These are phyloP conservation scores for Euryodendron excelsum DNA, from an alignment of 148 eudicot genomes.

Conservation along the genomic window DNA sequence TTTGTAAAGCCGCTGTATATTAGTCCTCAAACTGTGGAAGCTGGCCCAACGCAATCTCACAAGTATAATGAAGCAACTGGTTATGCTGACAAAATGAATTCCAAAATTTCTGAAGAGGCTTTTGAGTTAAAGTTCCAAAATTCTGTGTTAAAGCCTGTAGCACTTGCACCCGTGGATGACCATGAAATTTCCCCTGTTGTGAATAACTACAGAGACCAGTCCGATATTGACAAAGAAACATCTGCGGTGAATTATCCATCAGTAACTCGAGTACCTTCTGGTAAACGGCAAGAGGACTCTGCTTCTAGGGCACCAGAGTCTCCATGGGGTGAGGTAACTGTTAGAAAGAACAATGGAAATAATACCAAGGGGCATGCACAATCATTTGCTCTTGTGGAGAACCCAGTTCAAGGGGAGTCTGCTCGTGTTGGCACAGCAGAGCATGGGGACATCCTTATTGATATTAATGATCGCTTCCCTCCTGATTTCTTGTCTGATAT, in stretches of 20 bases:
- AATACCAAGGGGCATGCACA: neutral
- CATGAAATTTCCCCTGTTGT: constrained; percentile 16
- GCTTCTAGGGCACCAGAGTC: constrained; percentile 24
- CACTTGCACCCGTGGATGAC: constrained; percentile 13
- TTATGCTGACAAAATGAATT: constrained; percentile 11
- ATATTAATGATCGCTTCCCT: constrained; percentile 62
- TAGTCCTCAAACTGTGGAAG: constrained; percentile 22
- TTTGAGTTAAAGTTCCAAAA: constrained; percentile 11
- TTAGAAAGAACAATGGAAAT: constrained; percentile 19
- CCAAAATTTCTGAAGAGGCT: constrained; percentile 5
- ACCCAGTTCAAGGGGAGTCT: constrained; percentile 1
- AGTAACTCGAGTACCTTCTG: constrained; percentile 21
- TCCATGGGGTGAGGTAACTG: constrained; percentile 21
- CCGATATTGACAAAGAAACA: constrained; percentile 11
- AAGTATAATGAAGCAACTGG: constrained; percentile 3
- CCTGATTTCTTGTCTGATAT: constrained; percentile 58
- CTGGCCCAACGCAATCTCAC: constrained; percentile 3
- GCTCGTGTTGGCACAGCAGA: constrained; percentile 26
- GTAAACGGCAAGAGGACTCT: constrained; percentile 25
- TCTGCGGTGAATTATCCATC: constrained; percentile 14
- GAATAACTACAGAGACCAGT: constrained; percentile 2
- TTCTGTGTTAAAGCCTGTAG: constrained; percentile 17
- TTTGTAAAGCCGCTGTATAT: constrained; percentile 17
- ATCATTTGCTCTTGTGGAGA: constrained; percentile 6
- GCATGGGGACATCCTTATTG: constrained; percentile 50